Evolutionary conservation across 352 stramenopile species (phyloP).

Genomic region (Albugo laibachii): DNA sequence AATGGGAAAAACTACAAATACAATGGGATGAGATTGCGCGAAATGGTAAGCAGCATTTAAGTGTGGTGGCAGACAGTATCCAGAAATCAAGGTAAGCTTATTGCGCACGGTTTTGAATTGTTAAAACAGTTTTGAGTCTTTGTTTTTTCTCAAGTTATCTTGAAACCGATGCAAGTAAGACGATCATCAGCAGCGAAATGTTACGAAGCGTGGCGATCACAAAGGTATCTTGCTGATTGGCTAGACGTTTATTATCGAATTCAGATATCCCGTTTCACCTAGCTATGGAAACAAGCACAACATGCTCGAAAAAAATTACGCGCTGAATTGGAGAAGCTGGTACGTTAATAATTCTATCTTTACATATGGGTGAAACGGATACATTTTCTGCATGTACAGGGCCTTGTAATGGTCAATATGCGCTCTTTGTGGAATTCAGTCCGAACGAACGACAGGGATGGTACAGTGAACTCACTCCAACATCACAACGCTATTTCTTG

Average conservation of each 20-base stretch:
- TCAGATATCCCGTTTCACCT: too few relatives aligned
- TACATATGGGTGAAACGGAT: background rate
- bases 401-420: background rate
- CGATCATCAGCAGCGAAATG: too few relatives aligned
- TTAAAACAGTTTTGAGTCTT: background rate
- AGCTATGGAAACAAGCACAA: too few relatives aligned
- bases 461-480: too few relatives aligned
- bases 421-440: background rate
- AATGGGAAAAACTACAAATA: constrained; percentile 35
- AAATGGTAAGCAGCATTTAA: constrained; percentile 34
- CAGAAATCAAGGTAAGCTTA: constrained; percentile 47
- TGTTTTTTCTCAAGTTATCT: too few relatives aligned
- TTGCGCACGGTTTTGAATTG: background rate
- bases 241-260: too few relatives aligned
- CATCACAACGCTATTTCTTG: constrained; percentile 2
- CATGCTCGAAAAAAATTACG: too few relatives aligned
- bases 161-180: too few relatives aligned
- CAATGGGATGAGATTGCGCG: constrained; percentile 33
- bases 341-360: background rate
- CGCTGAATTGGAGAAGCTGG: background rate
- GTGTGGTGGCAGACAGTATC: constrained; percentile 39
- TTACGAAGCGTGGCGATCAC: too few relatives aligned
- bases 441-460: too few relatives aligned
- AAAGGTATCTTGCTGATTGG: too few relatives aligned
- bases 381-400: background rate